Percentiles rank a stretch among this genome's conserved stretches.
Conservation (phyloP, 306 rosid genomes). For the Cucumis cinereus region DNA sequence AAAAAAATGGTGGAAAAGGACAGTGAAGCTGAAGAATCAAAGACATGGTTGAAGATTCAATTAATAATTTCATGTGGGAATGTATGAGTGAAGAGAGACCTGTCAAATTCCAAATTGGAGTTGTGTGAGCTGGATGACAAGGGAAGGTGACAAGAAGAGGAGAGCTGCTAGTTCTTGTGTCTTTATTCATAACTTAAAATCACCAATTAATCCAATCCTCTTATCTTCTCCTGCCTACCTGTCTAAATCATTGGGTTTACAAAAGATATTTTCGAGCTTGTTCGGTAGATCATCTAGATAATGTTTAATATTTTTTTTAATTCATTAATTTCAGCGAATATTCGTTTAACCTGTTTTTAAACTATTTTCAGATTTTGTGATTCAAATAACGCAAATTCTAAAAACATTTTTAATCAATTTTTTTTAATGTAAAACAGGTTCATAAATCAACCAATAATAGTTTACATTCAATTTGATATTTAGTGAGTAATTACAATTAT, state of each 20-base stretch:
- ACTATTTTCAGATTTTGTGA: no score
- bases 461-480: no score
- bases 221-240: neutral
- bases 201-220: neutral
- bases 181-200: neutral
- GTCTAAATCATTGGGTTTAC: neutral
- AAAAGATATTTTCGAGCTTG: neutral
- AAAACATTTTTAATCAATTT: no score
- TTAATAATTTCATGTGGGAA: slow-evolving; percentile 64
- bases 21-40: neutral
- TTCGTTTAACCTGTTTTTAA: no score
- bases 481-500: no score
- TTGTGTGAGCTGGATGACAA: slow-evolving; percentile 49
- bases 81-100: slow-evolving; percentile 32
- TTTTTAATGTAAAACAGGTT: no score
- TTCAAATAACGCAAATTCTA: no score
- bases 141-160: slow-evolving; percentile 61
- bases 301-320: no score
- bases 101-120: slow-evolving; percentile 40
- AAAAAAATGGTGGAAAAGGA: neutral
- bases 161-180: neutral
- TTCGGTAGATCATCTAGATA: no score
- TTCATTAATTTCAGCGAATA: no score
- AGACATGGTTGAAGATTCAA: slow-evolving; percentile 11
- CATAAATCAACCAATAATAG: no score